A percentile compares a stretch with the other conserved stretches of the same genome.
phyloP scores from a whole-genome alignment of 805 yeast species.

The Candida insectorum region DNA sequence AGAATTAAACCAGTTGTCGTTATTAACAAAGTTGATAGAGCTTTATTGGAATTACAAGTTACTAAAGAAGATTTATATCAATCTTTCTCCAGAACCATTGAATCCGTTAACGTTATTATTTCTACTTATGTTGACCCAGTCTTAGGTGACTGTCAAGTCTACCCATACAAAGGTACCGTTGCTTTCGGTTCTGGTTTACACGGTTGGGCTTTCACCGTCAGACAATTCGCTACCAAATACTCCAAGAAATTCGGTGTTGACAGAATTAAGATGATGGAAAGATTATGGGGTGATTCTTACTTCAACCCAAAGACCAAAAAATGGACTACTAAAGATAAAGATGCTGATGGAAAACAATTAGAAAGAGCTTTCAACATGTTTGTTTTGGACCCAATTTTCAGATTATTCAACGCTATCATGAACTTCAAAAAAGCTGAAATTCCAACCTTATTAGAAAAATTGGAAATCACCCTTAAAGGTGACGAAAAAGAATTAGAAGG shows the following conservation, averaged over 20 bases:
- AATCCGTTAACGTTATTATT: slow-evolving; percentile 97
- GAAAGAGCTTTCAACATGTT: slow-evolving; percentile 99
- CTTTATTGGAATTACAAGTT: slow-evolving; percentile 97
- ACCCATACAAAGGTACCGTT: slow-evolving; percentile 98
- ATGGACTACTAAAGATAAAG: slow-evolving; percentile 96
- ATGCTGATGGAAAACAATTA: slow-evolving; percentile 90
- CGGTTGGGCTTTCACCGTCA: slow-evolving; percentile 99
- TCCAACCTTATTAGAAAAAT: slow-evolving; percentile 86
- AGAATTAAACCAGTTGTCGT: slow-evolving; percentile 98
- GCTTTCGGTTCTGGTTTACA: slow-evolving; percentile 99
- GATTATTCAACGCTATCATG: slow-evolving; percentile 95
- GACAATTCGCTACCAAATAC: slow-evolving; percentile 98
- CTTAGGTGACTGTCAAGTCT: slow-evolving; percentile 95
- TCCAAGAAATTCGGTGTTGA: slow-evolving; percentile 99
- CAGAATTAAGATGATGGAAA: slow-evolving; percentile 95
- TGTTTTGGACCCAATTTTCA: slow-evolving; percentile 98
- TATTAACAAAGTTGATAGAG: slow-evolving; percentile 99
- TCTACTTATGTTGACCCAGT: slow-evolving; percentile 89
- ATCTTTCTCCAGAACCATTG: slow-evolving; percentile 97
- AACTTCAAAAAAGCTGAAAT: slow-evolving; percentile 98
- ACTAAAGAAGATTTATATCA: slow-evolving; percentile 99
- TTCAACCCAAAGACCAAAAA: slow-evolving; percentile 99
- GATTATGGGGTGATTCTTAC: slow-evolving; percentile 99
- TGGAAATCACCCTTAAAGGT: slow-evolving; percentile 89
- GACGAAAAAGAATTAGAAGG: slow-evolving; percentile 99